These are phyloP conservation scores for Metschnikowia lunata DNA, from an alignment of 805 yeast genomes.

Conservation along the genomic window DNA sequence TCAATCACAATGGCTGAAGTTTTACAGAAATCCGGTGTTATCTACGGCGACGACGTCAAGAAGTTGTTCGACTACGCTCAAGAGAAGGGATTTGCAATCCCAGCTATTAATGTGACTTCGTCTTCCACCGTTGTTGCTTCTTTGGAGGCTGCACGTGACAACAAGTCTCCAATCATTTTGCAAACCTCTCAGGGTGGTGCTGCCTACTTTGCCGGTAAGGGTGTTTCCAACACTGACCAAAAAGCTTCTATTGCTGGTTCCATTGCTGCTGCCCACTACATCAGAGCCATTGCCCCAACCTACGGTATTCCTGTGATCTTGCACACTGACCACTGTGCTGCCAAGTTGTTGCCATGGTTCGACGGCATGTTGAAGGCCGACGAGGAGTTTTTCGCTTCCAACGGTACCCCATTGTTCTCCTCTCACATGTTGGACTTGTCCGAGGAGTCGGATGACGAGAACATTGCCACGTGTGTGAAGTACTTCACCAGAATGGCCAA, in stretches of 20 bases:
- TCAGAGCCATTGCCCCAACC: conserved; percentile 92
- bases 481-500: conserved; percentile 93
- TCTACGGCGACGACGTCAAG: conserved; percentile 96
- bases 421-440: conserved; percentile 98
- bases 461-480: conserved; percentile 89
- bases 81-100: conserved; percentile 90
- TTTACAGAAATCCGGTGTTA: conserved; percentile 89
- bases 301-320: conserved; percentile 95
- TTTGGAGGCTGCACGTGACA: conserved; percentile 47
- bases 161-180: conserved; percentile 84
- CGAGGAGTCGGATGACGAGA: conserved; percentile 94
- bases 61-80: conserved; percentile 87
- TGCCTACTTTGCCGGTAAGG: conserved; percentile 99
- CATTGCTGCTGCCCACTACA: conserved; percentile 96
- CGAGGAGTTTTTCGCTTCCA: conserved; percentile 79
- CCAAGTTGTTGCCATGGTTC: conserved; percentile 96
- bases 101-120: conserved; percentile 97
- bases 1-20: conserved; percentile 17
- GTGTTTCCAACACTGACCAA: conserved; percentile 91
- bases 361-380: conserved; percentile 98
- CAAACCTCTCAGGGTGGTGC: conserved; percentile 99
- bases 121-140: conserved; percentile 79
- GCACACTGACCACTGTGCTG: conserved; percentile 99
- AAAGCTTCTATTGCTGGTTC: conserved; percentile 92
- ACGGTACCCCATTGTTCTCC: conserved; percentile 95